Base-by-base conservation (phyloP, 2,329 filamentous ascomycete genomes). In the Phialophora verrucosa region DNA sequence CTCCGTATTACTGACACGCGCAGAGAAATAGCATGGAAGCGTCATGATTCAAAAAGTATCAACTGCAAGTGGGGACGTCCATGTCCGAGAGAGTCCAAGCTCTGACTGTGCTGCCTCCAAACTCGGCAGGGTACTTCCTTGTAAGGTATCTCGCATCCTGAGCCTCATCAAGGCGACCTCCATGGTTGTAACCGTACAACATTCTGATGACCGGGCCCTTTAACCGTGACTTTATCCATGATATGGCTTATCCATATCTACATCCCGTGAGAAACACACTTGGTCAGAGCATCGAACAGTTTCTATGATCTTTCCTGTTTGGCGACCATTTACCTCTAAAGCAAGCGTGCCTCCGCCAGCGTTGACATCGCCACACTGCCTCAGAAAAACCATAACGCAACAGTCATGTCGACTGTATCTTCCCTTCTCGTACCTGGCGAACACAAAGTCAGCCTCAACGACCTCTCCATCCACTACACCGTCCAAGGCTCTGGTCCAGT, bases 391-490 rank as follows among this genome's bases (percentile, higher is more conserved):
- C 29, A 55, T n/a, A 55, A 23, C 29, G 4, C 25, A 12, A 7
- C 53, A 11, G 29, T 3, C 29, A 55, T 55, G 53, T 32, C 53
- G 25, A 31, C 49, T 10, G 49, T 2, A 51, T 27, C 49, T 7
- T 17, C 49, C 12, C 49, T 51, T 17, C 42, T 63, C 31, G 6
- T 54, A 7, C 35, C 62, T 20, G 54, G 62, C n/a, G 23, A 44
- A 17, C 54, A 63, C 27, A 51, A 35, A 35, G 17, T 29, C 38
- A 11, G 7, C 17, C 56, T 63, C 42, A 63, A 59, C 53, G 38
- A 31, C 32, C 42, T 63, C 49, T 58, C 25, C 14, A 58, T 63
- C 54, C 42, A 58, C 53, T 59, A 63, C 25, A 63, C 32, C 10
- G 54, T 63, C 29, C 54, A 35, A 11, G 23, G 31, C 44, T 20